Evolutionary conservation across 495 filamentous ascomycete species (phyloP).

Genomic region (Jackrogersella multiformis): DNA sequence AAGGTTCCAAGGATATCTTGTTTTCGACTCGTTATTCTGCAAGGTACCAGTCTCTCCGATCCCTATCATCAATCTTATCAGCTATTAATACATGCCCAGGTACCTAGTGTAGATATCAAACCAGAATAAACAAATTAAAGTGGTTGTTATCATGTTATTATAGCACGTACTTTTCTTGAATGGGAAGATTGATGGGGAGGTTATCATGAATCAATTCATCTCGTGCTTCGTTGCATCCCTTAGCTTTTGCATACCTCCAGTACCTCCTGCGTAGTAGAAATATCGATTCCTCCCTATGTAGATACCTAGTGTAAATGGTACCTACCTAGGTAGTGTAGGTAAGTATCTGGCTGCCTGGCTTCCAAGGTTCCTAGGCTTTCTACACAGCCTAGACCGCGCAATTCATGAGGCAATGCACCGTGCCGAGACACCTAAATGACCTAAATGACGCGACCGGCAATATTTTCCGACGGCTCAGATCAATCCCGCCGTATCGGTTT

Average conservation of each 20-base stretch:
- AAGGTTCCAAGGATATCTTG: not conserved
- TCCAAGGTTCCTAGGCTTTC: too few relatives aligned
- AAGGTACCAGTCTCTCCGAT: conserved; percentile 13
- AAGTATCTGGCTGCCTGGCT: too few relatives aligned
- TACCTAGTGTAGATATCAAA: too few relatives aligned
- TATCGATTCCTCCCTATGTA: conserved; percentile 28
- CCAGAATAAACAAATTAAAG: too few relatives aligned
- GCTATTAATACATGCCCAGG: not conserved
- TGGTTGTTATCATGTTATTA: not conserved
- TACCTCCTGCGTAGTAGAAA: too few relatives aligned
- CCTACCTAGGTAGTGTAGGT: too few relatives aligned
- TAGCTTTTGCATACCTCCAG: too few relatives aligned
- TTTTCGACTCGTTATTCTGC: conserved; percentile 14
- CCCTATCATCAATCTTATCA: not conserved
- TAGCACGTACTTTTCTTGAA: not conserved
- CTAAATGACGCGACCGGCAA: conserved; percentile 36
- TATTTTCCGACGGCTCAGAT: conserved; percentile 37
- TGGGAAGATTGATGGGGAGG: not conserved
- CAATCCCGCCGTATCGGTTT: conserved; percentile 26
- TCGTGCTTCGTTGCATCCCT: not conserved
- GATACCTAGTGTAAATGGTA: too few relatives aligned
- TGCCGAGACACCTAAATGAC: conserved; percentile 35
- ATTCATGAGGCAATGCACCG: conserved; percentile 36
- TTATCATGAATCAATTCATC: not conserved
- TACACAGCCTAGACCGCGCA: conserved; percentile 40